Conservation (phyloP, 2,329 filamentous ascomycete genomes). For the Clonostachys byssicola region DNA sequence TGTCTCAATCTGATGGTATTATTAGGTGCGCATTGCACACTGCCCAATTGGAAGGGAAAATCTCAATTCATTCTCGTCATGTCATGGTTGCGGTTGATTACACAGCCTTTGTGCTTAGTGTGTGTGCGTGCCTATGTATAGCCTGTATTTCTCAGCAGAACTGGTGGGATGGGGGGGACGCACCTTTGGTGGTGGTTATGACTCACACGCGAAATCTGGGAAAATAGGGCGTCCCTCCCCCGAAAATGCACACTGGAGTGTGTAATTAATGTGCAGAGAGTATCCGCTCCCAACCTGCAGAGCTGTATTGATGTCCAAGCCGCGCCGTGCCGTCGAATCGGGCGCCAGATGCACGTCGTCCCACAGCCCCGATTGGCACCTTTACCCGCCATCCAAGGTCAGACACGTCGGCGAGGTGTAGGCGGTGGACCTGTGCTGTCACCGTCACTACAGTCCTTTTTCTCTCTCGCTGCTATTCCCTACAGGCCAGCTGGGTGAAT, state of each 20-base stretch:
- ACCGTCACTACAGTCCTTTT: too few relatives aligned
- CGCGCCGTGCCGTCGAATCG: constrained; percentile 2
- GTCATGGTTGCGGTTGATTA: too few relatives aligned
- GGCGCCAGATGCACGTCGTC: constrained; percentile 3
- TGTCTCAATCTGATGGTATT: neutral
- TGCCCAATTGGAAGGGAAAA: neutral
- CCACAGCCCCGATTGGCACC: constrained; percentile 4
- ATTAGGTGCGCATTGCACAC: neutral
- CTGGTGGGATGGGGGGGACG: neutral
- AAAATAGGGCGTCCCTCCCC: neutral
- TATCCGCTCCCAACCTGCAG: constrained; percentile 8
- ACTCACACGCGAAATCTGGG: constrained; percentile 3
- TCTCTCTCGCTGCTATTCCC: too few relatives aligned
- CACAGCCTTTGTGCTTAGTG: too few relatives aligned
- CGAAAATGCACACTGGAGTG: neutral
- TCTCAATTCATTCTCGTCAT: too few relatives aligned
- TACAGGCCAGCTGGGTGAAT: too few relatives aligned
- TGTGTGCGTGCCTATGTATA: too few relatives aligned
- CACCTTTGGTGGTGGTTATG: constrained; percentile 1
- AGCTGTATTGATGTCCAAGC: constrained; percentile 10
- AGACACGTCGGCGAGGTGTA: neutral
- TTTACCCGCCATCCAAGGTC: constrained; percentile 1
- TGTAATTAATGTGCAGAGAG: neutral
- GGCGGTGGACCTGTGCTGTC: too few relatives aligned
- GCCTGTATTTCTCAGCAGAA: neutral